Conservation (phyloP, 176 grass and related monocot species). For the Calamus simplicifolius region DNA sequence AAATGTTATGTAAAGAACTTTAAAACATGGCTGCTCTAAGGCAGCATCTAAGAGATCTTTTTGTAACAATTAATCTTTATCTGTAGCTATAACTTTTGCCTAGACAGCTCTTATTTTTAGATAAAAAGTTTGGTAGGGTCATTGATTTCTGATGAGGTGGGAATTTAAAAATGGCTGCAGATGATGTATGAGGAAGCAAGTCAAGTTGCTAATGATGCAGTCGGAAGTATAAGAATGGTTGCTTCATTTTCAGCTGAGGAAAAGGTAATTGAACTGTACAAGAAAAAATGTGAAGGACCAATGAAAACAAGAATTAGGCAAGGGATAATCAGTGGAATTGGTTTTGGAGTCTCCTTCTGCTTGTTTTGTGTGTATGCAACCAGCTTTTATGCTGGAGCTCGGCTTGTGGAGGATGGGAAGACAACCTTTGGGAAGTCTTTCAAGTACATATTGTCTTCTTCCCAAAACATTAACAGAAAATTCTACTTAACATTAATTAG, state of each 20-base stretch:
- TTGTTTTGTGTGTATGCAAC: constrained; percentile 82
- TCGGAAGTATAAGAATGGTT: constrained; percentile 80
- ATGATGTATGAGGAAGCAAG: constrained; percentile 94
- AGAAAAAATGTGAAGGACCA: constrained; percentile 80
- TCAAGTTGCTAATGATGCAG: constrained; percentile 90
- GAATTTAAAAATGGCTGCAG: constrained; percentile 25
- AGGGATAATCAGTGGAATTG: constrained; percentile 76
- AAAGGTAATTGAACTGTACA: constrained; percentile 83
- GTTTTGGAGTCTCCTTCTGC: constrained; percentile 89
- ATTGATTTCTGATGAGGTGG: background rate
- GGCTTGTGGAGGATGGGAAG: constrained; percentile 62
- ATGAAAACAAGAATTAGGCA: constrained; percentile 64
- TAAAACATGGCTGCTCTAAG: background rate
- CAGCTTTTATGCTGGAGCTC: constrained; percentile 94
- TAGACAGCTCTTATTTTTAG: background rate
- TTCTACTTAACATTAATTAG: no score
- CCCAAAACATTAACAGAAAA: background rate
- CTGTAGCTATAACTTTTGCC: constrained; percentile 4
- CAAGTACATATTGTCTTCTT: constrained; percentile 34
- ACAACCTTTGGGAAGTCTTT: constrained; percentile 92
- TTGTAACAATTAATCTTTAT: constrained; percentile 3
- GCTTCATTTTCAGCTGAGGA: constrained; percentile 86
- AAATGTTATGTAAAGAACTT: no score
- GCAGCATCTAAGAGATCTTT: background rate
- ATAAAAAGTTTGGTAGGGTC: background rate